Evolutionary conservation across 768 basidiomycete species (phyloP), one percentile per base, ranked within the genome.

Genomic region (Tephrocybe sp.): DNA sequence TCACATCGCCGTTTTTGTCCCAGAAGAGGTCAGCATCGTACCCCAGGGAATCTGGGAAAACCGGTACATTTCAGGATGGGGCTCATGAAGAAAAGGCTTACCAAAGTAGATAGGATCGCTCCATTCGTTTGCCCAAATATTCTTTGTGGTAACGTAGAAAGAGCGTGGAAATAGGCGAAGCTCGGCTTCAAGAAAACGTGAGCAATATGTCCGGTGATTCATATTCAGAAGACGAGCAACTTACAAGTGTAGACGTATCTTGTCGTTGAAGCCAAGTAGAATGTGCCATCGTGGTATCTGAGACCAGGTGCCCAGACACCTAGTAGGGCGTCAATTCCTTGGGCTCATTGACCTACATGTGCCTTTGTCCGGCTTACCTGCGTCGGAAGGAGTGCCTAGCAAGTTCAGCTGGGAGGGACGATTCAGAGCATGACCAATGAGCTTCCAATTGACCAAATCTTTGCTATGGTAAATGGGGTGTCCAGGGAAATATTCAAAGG

Each of bases 21-120:
- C 70, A 73, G 54, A 73, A 73, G n/a, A 73, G 45, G 50, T 71
- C 71, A 1, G 64, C 53, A 43, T 73, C 72, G 45, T 73, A 73
- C 1, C 71, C 72, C 39, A 72, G 53, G 19, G 61, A 57, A 46
- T 72, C 71, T 71, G 5, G 24, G 18, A 6, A n/a, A 12, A 7
- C 9, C 15, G 21, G 27, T 15, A 30, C 9, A 19, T 29, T 29
- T 40, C 15, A 25, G 19, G 24, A 30, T 24, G 15, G 31, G 12
- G 8, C 4, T 4, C n/a, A n/a, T 41, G 24, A 37, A 41, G 23
- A 39, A 33, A 19, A 37, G 18, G 45, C 55, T 11, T 31, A 70
- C 69, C 70, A 42, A 72, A 71, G 48, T 71, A 73, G 13, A 71
- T 43, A 7, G 71, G 71, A 41, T 72, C 70, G 45, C 71, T 73